These are phyloP conservation scores for Thermothelomyces thermophilus DNA, from an alignment of 2,329 filamentous ascomycete genomes.

Conservation along the genomic window DNA sequence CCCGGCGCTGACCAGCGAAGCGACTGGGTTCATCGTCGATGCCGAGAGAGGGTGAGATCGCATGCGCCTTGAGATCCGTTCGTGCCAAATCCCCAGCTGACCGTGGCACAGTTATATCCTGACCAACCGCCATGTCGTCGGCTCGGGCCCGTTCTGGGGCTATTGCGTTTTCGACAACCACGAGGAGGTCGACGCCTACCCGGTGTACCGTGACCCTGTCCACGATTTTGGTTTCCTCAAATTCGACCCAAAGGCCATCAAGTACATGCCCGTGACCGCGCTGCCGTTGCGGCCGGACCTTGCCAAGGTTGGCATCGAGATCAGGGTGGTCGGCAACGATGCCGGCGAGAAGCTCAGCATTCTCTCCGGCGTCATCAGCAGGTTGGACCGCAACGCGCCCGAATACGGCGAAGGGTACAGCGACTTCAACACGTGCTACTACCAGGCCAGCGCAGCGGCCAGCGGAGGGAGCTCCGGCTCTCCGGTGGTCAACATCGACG, in stretches of 20 bases:
- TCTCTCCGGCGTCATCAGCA: conserved; percentile 91
- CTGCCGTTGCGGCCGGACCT: conserved; percentile 77
- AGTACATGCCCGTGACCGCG: conserved; percentile 87
- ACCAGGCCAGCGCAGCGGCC: conserved; percentile 93
- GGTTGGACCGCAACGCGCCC: conserved; percentile 90
- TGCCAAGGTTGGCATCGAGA: conserved; percentile 86
- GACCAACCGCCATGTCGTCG: conserved; percentile 89
- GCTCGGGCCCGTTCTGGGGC: conserved; percentile 93
- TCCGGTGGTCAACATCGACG: conserved; percentile 94
- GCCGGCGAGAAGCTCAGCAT: conserved; percentile 98
- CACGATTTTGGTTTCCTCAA: conserved; percentile 97
- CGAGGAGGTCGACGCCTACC: conserved; percentile 90
- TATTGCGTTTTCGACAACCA: conserved; percentile 99
- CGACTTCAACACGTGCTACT: conserved; percentile 95
- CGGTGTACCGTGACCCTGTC: conserved; percentile 95
- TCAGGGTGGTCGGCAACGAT: conserved; percentile 96
- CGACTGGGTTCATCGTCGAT: conserved; percentile 96
- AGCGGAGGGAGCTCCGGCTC: conserved; percentile 97
- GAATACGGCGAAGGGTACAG: conserved; percentile 98
- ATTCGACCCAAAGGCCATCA: conserved; percentile 92
- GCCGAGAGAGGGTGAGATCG: conserved; percentile 70
- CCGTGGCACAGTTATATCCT: conserved; percentile 60
- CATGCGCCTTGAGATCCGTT: neutral
- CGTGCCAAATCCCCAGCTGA: conserved; percentile 2
- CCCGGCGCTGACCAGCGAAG: conserved; percentile 84